A percentile compares a stretch with the other conserved stretches of the same genome.
Conservation (phyloP, 225 moss, liverwort and hornwort species). For the Takakia lepidozioides region DNA sequence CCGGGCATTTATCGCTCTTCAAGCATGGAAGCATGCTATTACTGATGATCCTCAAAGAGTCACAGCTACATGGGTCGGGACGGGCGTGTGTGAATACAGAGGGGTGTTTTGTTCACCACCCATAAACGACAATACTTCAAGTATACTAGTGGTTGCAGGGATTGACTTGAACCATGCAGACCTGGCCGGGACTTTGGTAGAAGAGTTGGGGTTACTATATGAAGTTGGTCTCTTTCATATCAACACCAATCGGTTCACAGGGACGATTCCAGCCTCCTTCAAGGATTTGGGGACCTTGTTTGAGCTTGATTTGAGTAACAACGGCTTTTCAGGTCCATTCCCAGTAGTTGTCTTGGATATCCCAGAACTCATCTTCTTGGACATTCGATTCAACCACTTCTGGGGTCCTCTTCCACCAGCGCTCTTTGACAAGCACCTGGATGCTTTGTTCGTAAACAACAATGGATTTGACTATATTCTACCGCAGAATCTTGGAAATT, state of each 20-base stretch:
- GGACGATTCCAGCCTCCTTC: slow-evolving; percentile 44
- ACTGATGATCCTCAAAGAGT: slow-evolving; percentile 61
- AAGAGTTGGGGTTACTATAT: slow-evolving; percentile 57
- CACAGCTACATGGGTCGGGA: slow-evolving; percentile 61
- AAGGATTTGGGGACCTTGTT: slow-evolving; percentile 35
- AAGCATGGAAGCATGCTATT: slow-evolving; percentile 82
- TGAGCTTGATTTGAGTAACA: slow-evolving; percentile 90
- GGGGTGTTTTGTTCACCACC: slow-evolving; percentile 75
- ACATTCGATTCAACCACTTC: slow-evolving; percentile 73
- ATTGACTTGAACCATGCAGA: slow-evolving; percentile 63
- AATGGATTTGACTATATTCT: slow-evolving; percentile 60
- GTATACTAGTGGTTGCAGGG: slow-evolving; percentile 56
- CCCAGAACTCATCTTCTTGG: slow-evolving; percentile 45
- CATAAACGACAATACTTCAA: slow-evolving; percentile 20
- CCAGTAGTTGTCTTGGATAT: slow-evolving; percentile 38
- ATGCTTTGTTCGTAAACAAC: slow-evolving; percentile 87
- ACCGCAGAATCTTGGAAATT: slow-evolving; percentile 57
- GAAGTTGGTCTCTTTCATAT: slow-evolving; percentile 69
- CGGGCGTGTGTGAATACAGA: slow-evolving; percentile 58
- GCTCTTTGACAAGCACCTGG: slow-evolving; percentile 53
- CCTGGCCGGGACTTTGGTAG: slow-evolving; percentile 48
- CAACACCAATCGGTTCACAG: slow-evolving; percentile 71
- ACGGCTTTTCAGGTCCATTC: slow-evolving; percentile 49
- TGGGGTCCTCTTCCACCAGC: slow-evolving; percentile 48
- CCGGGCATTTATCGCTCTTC: slow-evolving; percentile 59